Conservation (phyloP, 176 grass and related monocot species). For the Cocos nucifera region DNA sequence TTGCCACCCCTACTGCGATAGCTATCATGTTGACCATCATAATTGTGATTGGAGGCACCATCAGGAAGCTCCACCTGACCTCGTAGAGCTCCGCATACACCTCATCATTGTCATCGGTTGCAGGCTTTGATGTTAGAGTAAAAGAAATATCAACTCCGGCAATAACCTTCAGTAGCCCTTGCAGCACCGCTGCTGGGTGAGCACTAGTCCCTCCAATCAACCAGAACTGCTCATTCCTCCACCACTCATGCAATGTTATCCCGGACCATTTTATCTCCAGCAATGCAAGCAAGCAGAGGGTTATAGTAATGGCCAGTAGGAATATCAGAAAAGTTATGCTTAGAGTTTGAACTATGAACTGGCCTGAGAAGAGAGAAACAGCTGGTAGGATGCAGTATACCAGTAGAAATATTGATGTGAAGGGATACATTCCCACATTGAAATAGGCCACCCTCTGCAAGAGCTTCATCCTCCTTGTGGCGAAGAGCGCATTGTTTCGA, state of each 20-base stretch:
- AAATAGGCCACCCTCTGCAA: slow-evolving; percentile 81
- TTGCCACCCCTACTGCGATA: slow-evolving; percentile 41
- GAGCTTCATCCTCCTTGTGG: slow-evolving; percentile 76
- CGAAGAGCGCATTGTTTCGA: slow-evolving; percentile 78
- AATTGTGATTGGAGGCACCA: slow-evolving; percentile 88
- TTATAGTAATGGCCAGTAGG: slow-evolving; percentile 64
- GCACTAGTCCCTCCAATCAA: slow-evolving; percentile 87
- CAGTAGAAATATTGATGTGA: slow-evolving; percentile 79
- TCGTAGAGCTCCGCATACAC: slow-evolving; percentile 66
- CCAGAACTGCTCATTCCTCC: slow-evolving; percentile 98
- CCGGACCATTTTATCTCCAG: slow-evolving; percentile 96
- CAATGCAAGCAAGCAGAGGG: slow-evolving; percentile 71
- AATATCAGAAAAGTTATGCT: slow-evolving; percentile 60
- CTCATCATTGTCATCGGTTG: slow-evolving; percentile 32
- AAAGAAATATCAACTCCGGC: slow-evolving; percentile 93
- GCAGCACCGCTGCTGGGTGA: slow-evolving; percentile 73
- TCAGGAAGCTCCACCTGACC: slow-evolving; percentile 81
- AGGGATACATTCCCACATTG: slow-evolving; percentile 89
- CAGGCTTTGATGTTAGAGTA: slow-evolving; percentile 67
- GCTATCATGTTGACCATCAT: slow-evolving; percentile 92
- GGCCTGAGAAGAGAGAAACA: slow-evolving; percentile 76
- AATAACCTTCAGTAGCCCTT: slow-evolving; percentile 87
- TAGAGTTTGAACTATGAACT: slow-evolving; percentile 80
- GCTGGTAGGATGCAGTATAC: slow-evolving; percentile 87
- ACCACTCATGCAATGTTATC: slow-evolving; percentile 93